Evolutionary conservation across 2,329 filamentous ascomycete species (phyloP), one percentile per base, ranked within the genome.

Genomic region (Eurotiales sp.): DNA sequence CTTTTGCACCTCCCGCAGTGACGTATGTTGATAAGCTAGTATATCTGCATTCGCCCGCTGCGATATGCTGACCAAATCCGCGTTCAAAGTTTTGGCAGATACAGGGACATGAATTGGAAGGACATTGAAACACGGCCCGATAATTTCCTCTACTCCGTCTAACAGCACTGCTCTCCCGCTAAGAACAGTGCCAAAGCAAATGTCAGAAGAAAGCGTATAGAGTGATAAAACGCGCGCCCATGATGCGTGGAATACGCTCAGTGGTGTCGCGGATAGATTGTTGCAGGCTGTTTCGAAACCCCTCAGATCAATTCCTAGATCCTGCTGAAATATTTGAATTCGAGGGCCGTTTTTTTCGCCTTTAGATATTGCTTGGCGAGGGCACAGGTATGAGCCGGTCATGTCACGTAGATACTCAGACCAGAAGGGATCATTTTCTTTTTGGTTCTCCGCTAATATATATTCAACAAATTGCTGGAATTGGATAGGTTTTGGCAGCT

Each of bases 101-200:
- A 87, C 55, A 27, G 82, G 70, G 14, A 83, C 70, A 22, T 89
- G 80, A 1, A 90, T 64, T 0, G 91, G 90, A 11, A 96, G 70
- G 0, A 91, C 95, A 63, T 96, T 96, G 75, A 96, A 96, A 65
- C 90, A 95, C 0, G 91, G 91, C 0, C 88, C 90, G n/a, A 95
- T 81, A 5, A 96, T 78, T 3, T 77, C 74, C 32, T 91, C 84
- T 10, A 92, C 74, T 0, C 79, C 80, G 5, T 86, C 78, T 2
- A 91, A 66, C 0, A 81, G 71, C 8, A 88, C 64, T 0, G 84
- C 85, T 7, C 91, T 83, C 1, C 91, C 90, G 61, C 83, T 91
- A 51, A 92, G 79, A 2, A 96, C 85, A 59, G 89, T 93, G 0
- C 92, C 91, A 61, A 96, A 96, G 65, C 88, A 93, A 4, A 96